These are phyloP conservation scores for Tricholomella constricta DNA, from an alignment of 768 basidiomycete species.

Conservation along the genomic window DNA sequence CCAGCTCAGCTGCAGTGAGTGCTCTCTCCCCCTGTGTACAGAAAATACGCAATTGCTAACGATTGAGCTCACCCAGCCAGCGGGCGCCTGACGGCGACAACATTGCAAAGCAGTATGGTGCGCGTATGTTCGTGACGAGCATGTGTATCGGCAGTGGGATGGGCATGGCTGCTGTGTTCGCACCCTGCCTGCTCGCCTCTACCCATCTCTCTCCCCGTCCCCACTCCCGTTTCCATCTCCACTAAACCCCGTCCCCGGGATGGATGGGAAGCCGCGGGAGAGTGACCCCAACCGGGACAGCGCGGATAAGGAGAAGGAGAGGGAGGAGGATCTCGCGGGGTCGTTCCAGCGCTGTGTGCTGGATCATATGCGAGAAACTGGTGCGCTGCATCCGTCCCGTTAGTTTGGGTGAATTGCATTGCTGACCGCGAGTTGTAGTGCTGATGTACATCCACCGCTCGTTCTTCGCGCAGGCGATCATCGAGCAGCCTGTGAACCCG, in stretches of 20 bases:
- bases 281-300: background rate
- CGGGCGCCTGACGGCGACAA: constrained; percentile 89
- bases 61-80: constrained; percentile 53
- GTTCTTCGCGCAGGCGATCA: constrained; percentile 74
- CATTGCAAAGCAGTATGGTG: constrained; percentile 77
- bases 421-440: constrained; percentile 34
- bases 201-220: too few relatives aligned
- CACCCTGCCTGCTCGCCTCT: too few relatives aligned
- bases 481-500: constrained; percentile 66
- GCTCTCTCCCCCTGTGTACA: background rate
- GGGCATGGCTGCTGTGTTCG: constrained; percentile 89
- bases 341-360: constrained; percentile 49
- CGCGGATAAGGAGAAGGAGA: background rate
- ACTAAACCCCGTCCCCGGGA: too few relatives aligned
- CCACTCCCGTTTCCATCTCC: too few relatives aligned
- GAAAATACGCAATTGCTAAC: too few relatives aligned
- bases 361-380: constrained; percentile 50
- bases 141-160: constrained; percentile 94
- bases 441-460: constrained; percentile 67
- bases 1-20: constrained; percentile 80
- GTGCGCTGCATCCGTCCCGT: constrained; percentile 26
- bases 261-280: background rate
- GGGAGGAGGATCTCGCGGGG: constrained; percentile 32
- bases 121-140: constrained; percentile 80
- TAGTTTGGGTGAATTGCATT: too few relatives aligned